Evolutionary conservation across 768 basidiomycete genomes (phyloP).

Genomic region (Pleurotus tuoliensis): DNA sequence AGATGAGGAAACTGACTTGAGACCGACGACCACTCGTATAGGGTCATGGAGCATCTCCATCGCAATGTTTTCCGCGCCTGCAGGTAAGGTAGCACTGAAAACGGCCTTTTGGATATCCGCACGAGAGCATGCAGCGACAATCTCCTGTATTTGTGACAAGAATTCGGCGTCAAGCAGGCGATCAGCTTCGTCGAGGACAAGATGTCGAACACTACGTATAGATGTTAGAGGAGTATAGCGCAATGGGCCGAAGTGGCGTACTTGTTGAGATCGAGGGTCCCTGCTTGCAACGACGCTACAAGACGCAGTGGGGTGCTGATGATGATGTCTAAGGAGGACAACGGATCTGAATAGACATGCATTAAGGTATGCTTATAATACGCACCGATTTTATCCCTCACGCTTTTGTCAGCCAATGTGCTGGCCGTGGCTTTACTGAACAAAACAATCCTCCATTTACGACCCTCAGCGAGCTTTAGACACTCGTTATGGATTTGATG

Average conservation of each 20-base stretch:
- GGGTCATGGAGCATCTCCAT: constrained; percentile 83
- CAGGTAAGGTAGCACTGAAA: constrained; percentile 93
- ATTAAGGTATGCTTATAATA: constrained; percentile 12
- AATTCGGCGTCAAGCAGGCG: constrained; percentile 90
- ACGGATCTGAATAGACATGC: constrained; percentile 2
- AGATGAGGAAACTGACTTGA: constrained; percentile 63
- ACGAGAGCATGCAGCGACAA: constrained; percentile 73
- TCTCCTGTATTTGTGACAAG: constrained; percentile 82
- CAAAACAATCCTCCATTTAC: constrained; percentile 78
- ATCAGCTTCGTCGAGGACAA: constrained; percentile 89
- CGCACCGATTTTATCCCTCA: constrained; percentile 74
- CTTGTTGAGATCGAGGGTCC: constrained; percentile 68
- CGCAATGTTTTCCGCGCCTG: constrained; percentile 81
- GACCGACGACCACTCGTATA: constrained; percentile 91
- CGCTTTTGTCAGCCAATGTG: constrained; percentile 69
- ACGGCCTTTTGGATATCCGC: constrained; percentile 76
- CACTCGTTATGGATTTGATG: constrained; percentile 94
- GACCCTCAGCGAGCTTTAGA: constrained; percentile 71
- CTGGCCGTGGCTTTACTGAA: constrained; percentile 90
- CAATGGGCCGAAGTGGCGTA: constrained; percentile 29
- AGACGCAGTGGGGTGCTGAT: constrained; percentile 91
- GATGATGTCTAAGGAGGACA: constrained; percentile 62
- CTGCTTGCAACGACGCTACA: constrained; percentile 72
- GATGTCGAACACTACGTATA: constrained; percentile 66
- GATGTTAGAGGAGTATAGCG: constrained; percentile 2